These are phyloP conservation scores for Pythium guiyangense DNA, from an alignment of 352 stramenopile genomes.

Conservation along the genomic window DNA sequence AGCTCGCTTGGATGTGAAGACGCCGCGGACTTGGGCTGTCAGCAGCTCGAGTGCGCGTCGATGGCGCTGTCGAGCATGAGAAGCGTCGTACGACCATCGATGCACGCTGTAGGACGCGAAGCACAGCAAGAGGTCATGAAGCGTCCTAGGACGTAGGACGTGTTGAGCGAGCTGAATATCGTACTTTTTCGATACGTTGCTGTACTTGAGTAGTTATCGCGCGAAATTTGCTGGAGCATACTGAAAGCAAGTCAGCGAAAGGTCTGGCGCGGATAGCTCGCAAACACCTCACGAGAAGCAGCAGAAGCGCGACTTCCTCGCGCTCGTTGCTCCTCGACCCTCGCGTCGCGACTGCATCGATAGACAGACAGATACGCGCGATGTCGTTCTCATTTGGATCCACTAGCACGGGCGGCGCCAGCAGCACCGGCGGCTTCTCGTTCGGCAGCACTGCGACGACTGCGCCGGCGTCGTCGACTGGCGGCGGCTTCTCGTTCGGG, in stretches of 20 bases:
- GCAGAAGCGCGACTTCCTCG: not conserved
- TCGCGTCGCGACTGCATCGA: not conserved
- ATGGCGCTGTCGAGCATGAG: too few relatives aligned
- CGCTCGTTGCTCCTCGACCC: not conserved
- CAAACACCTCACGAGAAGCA: not conserved
- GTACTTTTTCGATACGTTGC: too few relatives aligned
- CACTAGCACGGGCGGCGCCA: slow-evolving; percentile 2
- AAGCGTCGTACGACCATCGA: too few relatives aligned
- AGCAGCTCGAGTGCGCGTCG: too few relatives aligned
- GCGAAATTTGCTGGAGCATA: not conserved
- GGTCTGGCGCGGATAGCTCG: not conserved
- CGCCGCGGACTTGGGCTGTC: too few relatives aligned
- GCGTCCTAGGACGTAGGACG: too few relatives aligned
- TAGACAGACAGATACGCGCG: not conserved
- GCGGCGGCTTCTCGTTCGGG: slow-evolving; percentile 12
- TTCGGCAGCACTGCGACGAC: slow-evolving; percentile 17
- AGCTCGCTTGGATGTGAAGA: too few relatives aligned
- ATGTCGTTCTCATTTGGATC: slow-evolving; percentile 14
- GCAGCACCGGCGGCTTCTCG: slow-evolving; percentile 22
- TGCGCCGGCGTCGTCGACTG: not conserved
- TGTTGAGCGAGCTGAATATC: too few relatives aligned
- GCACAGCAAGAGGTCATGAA: too few relatives aligned
- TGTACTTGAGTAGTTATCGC: too few relatives aligned
- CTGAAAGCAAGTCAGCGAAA: not conserved
- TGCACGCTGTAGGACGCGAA: too few relatives aligned